Evolutionary conservation across 2,329 filamentous ascomycete genomes (phyloP).

Genomic region (Colletotrichum scovillei): DNA sequence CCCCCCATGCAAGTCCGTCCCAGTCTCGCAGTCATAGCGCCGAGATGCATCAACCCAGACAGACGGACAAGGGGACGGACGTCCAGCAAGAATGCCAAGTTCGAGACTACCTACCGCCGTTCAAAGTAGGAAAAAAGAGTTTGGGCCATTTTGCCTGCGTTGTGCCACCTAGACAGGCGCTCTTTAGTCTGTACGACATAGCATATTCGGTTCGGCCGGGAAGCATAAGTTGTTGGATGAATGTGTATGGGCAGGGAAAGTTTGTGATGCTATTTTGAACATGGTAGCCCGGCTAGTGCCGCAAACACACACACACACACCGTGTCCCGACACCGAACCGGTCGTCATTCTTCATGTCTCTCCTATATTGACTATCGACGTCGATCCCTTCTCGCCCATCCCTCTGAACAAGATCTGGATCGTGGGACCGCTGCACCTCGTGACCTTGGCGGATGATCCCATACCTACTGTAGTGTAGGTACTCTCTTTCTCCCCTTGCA

Average conservation of each 20-base stretch:
- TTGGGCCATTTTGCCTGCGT: not conserved
- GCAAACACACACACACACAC: not conserved
- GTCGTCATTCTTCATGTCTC: not conserved
- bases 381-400: not conserved
- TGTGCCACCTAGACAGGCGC: too few species aligned
- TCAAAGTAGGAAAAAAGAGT: not conserved
- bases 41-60: conserved; percentile 25
- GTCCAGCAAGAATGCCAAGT: not conserved
- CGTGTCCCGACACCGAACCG: too few species aligned
- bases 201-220: not conserved
- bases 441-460: not conserved
- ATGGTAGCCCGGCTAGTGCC: not conserved
- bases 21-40: conserved; percentile 25
- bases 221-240: not conserved
- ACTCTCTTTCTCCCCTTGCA: not conserved
- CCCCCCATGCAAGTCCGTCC: conserved; percentile 25
- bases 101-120: not conserved
- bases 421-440: not conserved
- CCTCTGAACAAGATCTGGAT: not conserved
- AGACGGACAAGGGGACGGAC: too few species aligned
- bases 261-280: not conserved
- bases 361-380: not conserved
- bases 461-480: not conserved
- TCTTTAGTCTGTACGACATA: too few species aligned
- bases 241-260: not conserved